Conservation (phyloP, 164 flowering plant genomes). For the Dillenia suffruticosa region DNA sequence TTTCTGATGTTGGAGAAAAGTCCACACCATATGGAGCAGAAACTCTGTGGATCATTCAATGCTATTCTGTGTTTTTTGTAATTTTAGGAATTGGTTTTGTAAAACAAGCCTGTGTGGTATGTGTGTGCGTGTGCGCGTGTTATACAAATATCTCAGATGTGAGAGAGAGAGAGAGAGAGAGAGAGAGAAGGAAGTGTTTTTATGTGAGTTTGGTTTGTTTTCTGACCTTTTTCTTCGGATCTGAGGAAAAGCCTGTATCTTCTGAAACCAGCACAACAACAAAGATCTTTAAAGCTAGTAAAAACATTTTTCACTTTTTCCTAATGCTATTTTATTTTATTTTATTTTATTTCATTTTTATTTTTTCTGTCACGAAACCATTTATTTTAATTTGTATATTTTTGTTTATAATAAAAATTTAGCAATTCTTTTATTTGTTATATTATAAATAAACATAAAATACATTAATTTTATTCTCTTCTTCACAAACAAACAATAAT, state of each 20-base stretch:
- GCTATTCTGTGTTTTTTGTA: background rate
- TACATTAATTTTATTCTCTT: no score
- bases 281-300: slow-evolving; percentile 32
- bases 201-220: background rate
- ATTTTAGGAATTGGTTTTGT: no score
- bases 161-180: no score
- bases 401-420: background rate
- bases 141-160: no score
- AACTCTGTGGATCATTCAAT: slow-evolving; percentile 4
- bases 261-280: slow-evolving; percentile 31
- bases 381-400: background rate
- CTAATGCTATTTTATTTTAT: background rate
- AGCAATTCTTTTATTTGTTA: background rate
- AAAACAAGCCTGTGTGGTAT: no score
- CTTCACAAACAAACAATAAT: no score
- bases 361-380: no score
- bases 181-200: no score
- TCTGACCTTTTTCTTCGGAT: slow-evolving; percentile 43
- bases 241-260: slow-evolving; percentile 33
- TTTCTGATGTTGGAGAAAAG: slow-evolving; percentile 3
- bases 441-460: background rate
- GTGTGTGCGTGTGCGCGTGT: no score
- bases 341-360: no score
- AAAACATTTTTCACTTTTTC: slow-evolving; percentile 1
- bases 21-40: slow-evolving; percentile 10